Evolutionary conservation across 805 yeast species (phyloP).

Genomic region (Clavispora fructus): DNA sequence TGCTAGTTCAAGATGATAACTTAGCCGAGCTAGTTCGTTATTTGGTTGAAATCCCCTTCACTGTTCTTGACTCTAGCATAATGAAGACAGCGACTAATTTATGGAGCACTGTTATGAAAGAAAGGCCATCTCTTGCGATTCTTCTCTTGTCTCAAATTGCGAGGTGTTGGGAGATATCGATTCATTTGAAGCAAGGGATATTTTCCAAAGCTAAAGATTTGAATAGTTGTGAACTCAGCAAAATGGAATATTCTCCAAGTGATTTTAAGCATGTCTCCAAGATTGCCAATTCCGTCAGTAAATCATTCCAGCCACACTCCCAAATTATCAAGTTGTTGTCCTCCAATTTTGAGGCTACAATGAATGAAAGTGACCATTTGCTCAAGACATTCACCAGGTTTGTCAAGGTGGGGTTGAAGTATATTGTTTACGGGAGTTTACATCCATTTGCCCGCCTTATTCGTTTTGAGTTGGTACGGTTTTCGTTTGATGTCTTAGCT

Average conservation of each 20-base stretch:
- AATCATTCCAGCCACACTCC: conserved; percentile 60
- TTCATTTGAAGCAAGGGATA: conserved; percentile 57
- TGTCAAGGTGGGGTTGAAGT: conserved; percentile 49
- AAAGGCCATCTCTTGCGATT: conserved; percentile 52
- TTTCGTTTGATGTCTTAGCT: conserved; percentile 60
- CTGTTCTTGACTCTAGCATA: conserved; percentile 50
- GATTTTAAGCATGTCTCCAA: conserved; percentile 55
- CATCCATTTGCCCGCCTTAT: conserved; percentile 79
- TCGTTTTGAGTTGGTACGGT: conserved; percentile 67
- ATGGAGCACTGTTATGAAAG: conserved; percentile 77
- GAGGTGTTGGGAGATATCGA: conserved; percentile 61
- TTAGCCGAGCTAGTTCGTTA: conserved; percentile 45
- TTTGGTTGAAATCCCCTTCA: conserved; percentile 68
- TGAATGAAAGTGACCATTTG: conserved; percentile 65
- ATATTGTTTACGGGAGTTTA: conserved; percentile 54
- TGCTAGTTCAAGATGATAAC: conserved; percentile 28
- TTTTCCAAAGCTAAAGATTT: conserved; percentile 55
- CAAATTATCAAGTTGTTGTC: conserved; percentile 61
- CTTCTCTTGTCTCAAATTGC: conserved; percentile 66
- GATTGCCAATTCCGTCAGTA: conserved; percentile 44
- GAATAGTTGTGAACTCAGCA: conserved; percentile 52
- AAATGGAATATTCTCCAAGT: conserved; percentile 89
- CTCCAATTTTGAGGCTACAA: conserved; percentile 75
- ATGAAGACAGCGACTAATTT: conserved; percentile 64
- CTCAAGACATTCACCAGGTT: conserved; percentile 64